Percentiles rank a stretch among this genome's conserved stretches.
Evolutionary conservation across 805 yeast genomes (phyloP).

Genomic region (Candida pini): DNA sequence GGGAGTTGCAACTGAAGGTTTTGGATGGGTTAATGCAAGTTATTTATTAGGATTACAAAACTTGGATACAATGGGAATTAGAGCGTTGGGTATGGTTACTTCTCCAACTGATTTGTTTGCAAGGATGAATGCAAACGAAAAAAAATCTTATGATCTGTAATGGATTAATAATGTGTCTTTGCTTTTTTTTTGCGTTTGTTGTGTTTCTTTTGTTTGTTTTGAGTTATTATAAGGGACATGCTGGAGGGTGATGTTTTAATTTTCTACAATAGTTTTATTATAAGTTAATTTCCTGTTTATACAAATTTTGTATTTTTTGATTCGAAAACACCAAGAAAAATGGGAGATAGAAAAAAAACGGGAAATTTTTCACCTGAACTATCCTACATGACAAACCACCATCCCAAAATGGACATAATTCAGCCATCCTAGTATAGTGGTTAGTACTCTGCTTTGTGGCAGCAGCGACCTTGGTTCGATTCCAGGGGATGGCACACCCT

Average conservation of each 20-base stretch:
- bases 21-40: constrained; percentile 97
- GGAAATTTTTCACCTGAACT: no score
- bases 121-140: constrained; percentile 39
- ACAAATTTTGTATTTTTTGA: no score
- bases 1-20: constrained; percentile 93
- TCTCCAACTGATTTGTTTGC: constrained; percentile 61
- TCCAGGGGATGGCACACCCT: constrained; percentile 10
- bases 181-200: background rate
- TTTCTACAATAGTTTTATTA: no score
- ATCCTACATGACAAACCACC: no score
- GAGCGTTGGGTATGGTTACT: constrained; percentile 76
- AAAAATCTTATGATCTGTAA: constrained; percentile 27
- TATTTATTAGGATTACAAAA: constrained; percentile 67
- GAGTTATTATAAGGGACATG: no score
- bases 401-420: no score
- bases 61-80: constrained; percentile 57
- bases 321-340: no score
- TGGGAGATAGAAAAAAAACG: no score
- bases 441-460: constrained; percentile 27
- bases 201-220: background rate
- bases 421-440: constrained; percentile 28
- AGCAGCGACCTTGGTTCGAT: constrained; percentile 26
- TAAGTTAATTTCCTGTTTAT: no score
- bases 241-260: no score
- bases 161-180: background rate